Evolutionary conservation across 2,329 filamentous ascomycete species (phyloP), one percentile per base, ranked within the genome.

Genomic region (Ascocoryne sarcoides): DNA sequence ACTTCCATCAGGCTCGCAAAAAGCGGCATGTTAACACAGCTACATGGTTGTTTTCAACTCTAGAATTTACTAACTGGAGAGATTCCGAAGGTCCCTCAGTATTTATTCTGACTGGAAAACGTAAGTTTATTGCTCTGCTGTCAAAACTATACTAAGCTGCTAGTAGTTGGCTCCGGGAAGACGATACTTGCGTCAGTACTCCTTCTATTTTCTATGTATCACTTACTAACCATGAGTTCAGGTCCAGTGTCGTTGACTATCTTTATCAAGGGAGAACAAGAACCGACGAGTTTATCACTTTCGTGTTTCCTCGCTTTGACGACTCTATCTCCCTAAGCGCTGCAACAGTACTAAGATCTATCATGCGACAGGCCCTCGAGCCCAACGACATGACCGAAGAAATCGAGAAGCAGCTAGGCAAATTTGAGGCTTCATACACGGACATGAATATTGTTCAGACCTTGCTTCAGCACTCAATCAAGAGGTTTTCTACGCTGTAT

Each of bases 121-220:
- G 43, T 46, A 46, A 34, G 43, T 39, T 36, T 16, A n/a, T n/a
- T 32, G 8, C 7, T 29, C 10, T 29, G 10, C 19, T 32, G 12
- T 43, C 14, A 26, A 29, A n/a, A 19, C 18, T 2, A 37, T 32
- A 36, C 39, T 46, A 39, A 42, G 17, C 32, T 42, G 32, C 35
- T 39, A n/a, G n/a, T 33, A 46, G 43, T 46, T 37, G 43, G 43
- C 35, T 46, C 39, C 16, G 43, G 43, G 19, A 46, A 46, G 28
- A 39, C 43, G 3, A 32, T 46, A 18, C 35, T 46, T 32, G 37
- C 43, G 43, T 21, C 35, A 42, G 43, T 46, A 37, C 23, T 34
- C 43, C 32, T 46, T 42, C 16, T 40, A 16, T 29, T 37, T 34
- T 43, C 19, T 39, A 16, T 10, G 35, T n/a, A 10, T 34, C 18